Base-by-base conservation (phyloP, 2,329 filamentous ascomycete species). In the Penicillium nordicum region DNA sequence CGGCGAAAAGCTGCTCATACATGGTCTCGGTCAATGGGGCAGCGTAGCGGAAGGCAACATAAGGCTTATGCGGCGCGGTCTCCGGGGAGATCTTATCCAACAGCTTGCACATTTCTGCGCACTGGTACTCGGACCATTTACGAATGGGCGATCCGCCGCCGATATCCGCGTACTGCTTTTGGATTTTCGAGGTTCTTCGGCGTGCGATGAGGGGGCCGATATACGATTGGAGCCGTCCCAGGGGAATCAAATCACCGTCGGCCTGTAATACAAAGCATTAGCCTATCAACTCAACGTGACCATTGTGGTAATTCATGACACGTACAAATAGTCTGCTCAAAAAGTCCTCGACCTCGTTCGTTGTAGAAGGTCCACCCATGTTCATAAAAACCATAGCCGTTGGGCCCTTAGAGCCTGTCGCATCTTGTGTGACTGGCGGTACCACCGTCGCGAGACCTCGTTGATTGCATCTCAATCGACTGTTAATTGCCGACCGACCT, bases 331-430 rank as follows among this genome's bases (percentile, higher is more conserved):
- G 80, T 66, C 92, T 86, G 73, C 88, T 94, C 46, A 99, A 78
- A 71, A 97, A 99, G 74, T 88, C 86, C 66, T 88, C 87, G 36
- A 99, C 94, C 78, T 99, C 92, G 64, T 87, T 84, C 5, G 88
- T 89, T 4, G 89, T 96, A 1, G 90, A 89, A 3, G 94, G 94
- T 0, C 94, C 94, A 58, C 94, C 94, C 94, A 99, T 99, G 77
- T 99, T 99, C 78, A 99, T 85, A 70, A 99, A 97, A 14, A 99
- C 94, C 86, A 99, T 97, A 42, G 94, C 94, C 5, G 94, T 99
- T 8, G 92, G 92, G 0, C 93, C 93, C 70, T 90, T 83, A 3
- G 83, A 81, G 47, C 82, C 84, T 0, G 84, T 84, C 7, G 83
- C 80, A 81, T 91, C 82, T 73, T 95, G 90, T 0, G 89, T 92